Percentiles rank a stretch among this genome's conserved stretches.
phyloP scores from a whole-genome alignment of 139 green algal genomes.

The Chlamydomonas sp. region DNA sequence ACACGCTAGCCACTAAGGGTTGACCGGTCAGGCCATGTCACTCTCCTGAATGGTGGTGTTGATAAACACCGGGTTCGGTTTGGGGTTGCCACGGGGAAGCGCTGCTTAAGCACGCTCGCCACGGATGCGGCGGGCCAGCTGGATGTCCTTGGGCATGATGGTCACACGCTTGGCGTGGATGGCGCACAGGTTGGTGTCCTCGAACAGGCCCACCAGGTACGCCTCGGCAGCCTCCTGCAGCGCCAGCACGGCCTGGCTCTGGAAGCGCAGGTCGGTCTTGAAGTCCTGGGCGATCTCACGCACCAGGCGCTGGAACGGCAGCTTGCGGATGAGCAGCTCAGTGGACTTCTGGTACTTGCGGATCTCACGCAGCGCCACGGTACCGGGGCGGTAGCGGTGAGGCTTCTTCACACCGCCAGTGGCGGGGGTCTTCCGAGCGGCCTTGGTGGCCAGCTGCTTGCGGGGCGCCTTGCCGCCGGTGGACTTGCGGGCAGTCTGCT shows the following conservation, averaged over 20 bases:
- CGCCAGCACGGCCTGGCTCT: not conserved
- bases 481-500: conserved; percentile 90
- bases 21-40: no score
- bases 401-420: conserved; percentile 87
- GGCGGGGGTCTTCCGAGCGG: conserved; percentile 67
- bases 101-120: conserved; percentile 31
- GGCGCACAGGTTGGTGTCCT: conserved; percentile 96
- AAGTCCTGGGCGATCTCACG: conserved; percentile 59
- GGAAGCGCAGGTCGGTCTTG: conserved; percentile 30
- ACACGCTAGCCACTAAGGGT: no score
- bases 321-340: no score
- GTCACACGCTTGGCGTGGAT: conserved; percentile 93
- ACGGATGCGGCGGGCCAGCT: conserved; percentile 91
- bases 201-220: conserved; percentile 94
- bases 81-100: no score
- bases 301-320: conserved; percentile 89
- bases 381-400: no score
- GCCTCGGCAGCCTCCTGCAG: no score
- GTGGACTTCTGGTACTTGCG: no score
- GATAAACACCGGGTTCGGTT: no score
- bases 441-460: conserved; percentile 97
- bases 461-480: conserved; percentile 90
- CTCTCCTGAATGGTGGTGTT: no score
- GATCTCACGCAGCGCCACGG: no score
- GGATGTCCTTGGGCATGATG: conserved; percentile 96